These are phyloP conservation scores for Neoboletus subvelutipes DNA, from an alignment of 768 basidiomycete species.

Conservation along the genomic window DNA sequence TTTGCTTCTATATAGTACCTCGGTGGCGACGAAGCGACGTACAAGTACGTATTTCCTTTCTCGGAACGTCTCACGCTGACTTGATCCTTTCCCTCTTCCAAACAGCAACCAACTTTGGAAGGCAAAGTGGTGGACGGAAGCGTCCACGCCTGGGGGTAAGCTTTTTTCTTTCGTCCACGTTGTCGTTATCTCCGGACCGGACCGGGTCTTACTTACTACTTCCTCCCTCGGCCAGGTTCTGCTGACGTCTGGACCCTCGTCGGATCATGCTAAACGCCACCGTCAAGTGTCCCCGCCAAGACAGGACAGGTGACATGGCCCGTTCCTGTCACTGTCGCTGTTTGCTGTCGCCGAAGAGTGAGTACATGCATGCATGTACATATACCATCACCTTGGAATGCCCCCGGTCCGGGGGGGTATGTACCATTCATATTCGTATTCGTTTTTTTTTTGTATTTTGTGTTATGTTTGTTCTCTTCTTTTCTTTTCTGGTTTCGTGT, in stretches of 20 bases:
- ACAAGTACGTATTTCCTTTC: constrained; percentile 31
- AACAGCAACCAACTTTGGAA: constrained; percentile 9
- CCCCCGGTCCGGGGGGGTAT: too few relatives aligned
- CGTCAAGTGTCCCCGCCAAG: background rate
- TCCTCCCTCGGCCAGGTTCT: background rate
- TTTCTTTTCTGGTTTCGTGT: too few relatives aligned
- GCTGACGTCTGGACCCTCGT: constrained; percentile 14
- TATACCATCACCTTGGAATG: too few relatives aligned
- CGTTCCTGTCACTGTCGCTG: too few relatives aligned
- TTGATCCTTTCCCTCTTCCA: too few relatives aligned
- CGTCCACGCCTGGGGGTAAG: background rate
- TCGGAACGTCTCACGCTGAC: background rate
- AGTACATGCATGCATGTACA: too few relatives aligned
- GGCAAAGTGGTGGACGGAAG: constrained; percentile 22
- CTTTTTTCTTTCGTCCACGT: background rate
- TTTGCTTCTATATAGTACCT: constrained; percentile 39
- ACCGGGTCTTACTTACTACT: background rate
- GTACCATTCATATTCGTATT: too few relatives aligned
- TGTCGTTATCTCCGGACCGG: background rate
- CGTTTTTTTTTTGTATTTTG: too few relatives aligned
- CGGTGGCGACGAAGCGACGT: constrained; percentile 41
- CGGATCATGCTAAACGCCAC: constrained; percentile 14
- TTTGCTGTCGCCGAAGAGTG: too few relatives aligned
- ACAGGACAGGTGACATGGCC: too few relatives aligned
- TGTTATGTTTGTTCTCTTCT: too few relatives aligned